Evolutionary conservation across 2,329 filamentous ascomycete genomes (phyloP).

Genomic region (Aspergillus aculeatus): DNA sequence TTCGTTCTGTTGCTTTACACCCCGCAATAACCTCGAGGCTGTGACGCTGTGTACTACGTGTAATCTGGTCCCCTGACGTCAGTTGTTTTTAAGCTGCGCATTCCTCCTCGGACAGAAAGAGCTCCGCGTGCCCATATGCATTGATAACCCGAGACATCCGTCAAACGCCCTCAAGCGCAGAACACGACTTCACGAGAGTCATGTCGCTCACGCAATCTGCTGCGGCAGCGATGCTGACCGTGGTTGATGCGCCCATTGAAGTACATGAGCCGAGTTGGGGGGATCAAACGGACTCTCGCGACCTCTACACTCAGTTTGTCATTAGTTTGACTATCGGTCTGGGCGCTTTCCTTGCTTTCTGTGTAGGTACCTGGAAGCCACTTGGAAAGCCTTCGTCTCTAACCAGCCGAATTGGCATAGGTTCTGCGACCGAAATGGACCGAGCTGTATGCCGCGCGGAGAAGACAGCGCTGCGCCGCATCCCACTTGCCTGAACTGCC

Average conservation of each 20-base stretch:
- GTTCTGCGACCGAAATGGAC: slow-evolving; percentile 88
- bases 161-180: not conserved
- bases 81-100: slow-evolving; percentile 20
- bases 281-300: slow-evolving; percentile 36
- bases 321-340: slow-evolving; percentile 45
- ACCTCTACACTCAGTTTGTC: slow-evolving; percentile 46
- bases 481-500: slow-evolving; percentile 73
- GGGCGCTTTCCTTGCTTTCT: slow-evolving; percentile 47
- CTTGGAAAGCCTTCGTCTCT: slow-evolving; percentile 4
- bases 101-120: slow-evolving; percentile 4
- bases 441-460: slow-evolving; percentile 82
- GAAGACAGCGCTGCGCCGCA: slow-evolving; percentile 67
- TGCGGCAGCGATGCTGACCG: slow-evolving; percentile 21
- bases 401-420: slow-evolving; percentile 44
- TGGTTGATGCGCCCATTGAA: slow-evolving; percentile 20
- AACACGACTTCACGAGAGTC: slow-evolving; percentile 7
- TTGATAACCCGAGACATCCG: slow-evolving; percentile 6
- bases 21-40: not conserved
- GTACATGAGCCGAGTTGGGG: slow-evolving; percentile 25
- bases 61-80: slow-evolving; percentile 25
- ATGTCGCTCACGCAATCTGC: slow-evolving; percentile 36
- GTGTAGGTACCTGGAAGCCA: slow-evolving; percentile 33
- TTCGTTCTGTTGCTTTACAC: not conserved
- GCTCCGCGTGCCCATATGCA: slow-evolving; percentile 16
- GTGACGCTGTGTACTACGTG: slow-evolving; percentile 6